These are phyloP conservation scores for Lactarius trivialis DNA, from an alignment of 768 basidiomycete genomes.

Conservation along the genomic window DNA sequence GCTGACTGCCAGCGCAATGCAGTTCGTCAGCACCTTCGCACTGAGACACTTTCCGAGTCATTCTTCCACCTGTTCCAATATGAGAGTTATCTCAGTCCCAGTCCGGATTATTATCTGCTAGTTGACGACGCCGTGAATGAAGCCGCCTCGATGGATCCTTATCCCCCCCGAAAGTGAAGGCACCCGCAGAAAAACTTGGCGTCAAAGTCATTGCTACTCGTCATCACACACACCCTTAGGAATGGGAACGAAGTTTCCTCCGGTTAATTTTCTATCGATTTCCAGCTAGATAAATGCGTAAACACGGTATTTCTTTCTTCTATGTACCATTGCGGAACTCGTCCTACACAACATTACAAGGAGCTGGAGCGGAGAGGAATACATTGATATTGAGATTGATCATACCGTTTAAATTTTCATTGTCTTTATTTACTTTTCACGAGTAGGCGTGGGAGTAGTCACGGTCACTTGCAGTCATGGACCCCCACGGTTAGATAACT, in stretches of 20 bases:
- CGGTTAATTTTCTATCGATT: slow-evolving; percentile 6
- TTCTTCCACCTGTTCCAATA: slow-evolving; percentile 32
- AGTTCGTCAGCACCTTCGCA: neutral
- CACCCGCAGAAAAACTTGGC: slow-evolving; percentile 52
- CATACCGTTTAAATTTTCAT: too few species aligned
- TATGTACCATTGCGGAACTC: neutral
- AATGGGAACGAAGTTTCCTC: slow-evolving; percentile 72
- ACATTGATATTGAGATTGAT: too few species aligned
- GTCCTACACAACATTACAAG: neutral
- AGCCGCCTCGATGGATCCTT: slow-evolving; percentile 79
- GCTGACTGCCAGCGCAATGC: neutral
- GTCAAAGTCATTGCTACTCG: slow-evolving; percentile 79
- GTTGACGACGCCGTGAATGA: slow-evolving; percentile 58
- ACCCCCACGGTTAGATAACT: too few species aligned
- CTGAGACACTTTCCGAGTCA: slow-evolving; percentile 5
- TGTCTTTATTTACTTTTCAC: too few species aligned
- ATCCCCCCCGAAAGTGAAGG: slow-evolving; percentile 60
- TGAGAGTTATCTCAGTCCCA: slow-evolving; percentile 75
- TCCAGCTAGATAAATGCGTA: neutral
- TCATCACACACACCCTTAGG: slow-evolving; percentile 84
- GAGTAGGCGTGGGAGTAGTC: too few species aligned
- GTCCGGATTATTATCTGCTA: slow-evolving; percentile 79
- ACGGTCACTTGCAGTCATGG: too few species aligned
- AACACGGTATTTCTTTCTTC: slow-evolving; percentile 38
- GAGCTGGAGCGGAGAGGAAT: too few species aligned